Conservation (phyloP, 805 yeast species). For the Yamadazyma phyllophila region DNA sequence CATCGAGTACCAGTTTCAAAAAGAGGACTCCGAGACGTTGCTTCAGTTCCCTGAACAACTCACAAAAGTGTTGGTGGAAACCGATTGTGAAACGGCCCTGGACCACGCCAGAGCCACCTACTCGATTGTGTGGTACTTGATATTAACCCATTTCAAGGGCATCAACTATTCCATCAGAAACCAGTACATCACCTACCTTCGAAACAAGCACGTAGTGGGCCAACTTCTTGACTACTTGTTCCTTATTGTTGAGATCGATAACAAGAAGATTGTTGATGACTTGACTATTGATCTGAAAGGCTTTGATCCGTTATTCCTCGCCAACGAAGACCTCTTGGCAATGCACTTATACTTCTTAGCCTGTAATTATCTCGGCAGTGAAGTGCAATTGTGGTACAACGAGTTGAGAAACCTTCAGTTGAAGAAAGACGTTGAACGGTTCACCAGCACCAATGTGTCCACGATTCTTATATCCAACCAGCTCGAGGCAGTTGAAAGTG, state of each 20-base stretch:
- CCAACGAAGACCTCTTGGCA: slow-evolving; percentile 23
- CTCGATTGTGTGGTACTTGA: slow-evolving; percentile 67
- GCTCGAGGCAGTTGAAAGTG: slow-evolving; percentile 47
- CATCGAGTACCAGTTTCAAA: slow-evolving; percentile 57
- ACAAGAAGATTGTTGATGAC: slow-evolving; percentile 1
- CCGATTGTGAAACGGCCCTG: slow-evolving; percentile 25
- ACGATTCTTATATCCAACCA: slow-evolving; percentile 61
- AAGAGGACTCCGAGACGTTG: slow-evolving; percentile 19
- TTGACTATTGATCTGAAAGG: slow-evolving; percentile 5
- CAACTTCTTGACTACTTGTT: slow-evolving; percentile 54
- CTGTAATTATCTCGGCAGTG: slow-evolving; percentile 52
- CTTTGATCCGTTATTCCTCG: neutral
- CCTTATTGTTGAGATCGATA: slow-evolving; percentile 41
- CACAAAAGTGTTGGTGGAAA: slow-evolving; percentile 28
- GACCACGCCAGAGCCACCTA: slow-evolving; percentile 30
- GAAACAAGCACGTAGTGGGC: slow-evolving; percentile 35
- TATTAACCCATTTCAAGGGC: slow-evolving; percentile 60
- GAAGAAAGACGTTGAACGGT: slow-evolving; percentile 58
- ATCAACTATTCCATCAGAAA: slow-evolving; percentile 64
- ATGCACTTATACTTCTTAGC: slow-evolving; percentile 52
- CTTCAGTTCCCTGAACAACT: slow-evolving; percentile 43
- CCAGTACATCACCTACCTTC: slow-evolving; percentile 57
- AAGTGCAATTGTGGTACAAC: slow-evolving; percentile 66
- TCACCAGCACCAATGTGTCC: slow-evolving; percentile 60
- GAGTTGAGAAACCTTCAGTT: slow-evolving; percentile 65